Conservation (phyloP, 2,329 filamentous ascomycete species). For the Macroventuria anomochaeta region DNA sequence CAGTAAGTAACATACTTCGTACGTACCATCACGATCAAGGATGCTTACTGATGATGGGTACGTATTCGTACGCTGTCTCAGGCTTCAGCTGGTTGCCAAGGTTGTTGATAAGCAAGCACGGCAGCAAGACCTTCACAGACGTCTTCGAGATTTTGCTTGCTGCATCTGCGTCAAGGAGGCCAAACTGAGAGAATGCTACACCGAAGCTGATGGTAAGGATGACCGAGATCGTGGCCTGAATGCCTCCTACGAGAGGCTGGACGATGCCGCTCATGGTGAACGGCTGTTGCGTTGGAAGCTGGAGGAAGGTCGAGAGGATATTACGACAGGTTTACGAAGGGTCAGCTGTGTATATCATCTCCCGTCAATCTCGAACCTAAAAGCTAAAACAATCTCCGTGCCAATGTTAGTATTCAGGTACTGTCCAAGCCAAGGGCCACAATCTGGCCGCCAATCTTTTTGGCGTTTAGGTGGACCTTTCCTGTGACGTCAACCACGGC, state of each 20-base stretch:
- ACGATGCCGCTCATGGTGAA: constrained; percentile 17
- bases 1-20: constrained; percentile 14
- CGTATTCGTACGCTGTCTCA: constrained; percentile 56
- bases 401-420: constrained; percentile 15
- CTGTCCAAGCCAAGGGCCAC: constrained; percentile 11
- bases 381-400: constrained; percentile 3
- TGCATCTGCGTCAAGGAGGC: constrained; percentile 55
- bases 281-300: background rate
- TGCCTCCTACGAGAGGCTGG: constrained; percentile 57
- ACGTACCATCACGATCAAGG: background rate
- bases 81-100: constrained; percentile 59
- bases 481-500: constrained; percentile 14
- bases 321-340: background rate
- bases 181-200: constrained; percentile 58
- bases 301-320: background rate
- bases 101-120: constrained; percentile 61
- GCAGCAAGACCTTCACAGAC: constrained; percentile 61
- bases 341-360: background rate
- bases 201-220: constrained; percentile 62
- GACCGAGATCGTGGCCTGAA: constrained; percentile 63
- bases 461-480: constrained; percentile 15
- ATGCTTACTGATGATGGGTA: constrained; percentile 55
- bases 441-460: constrained; percentile 5
- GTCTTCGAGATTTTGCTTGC: constrained; percentile 61
- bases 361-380: background rate